Evolutionary conservation across 768 basidiomycete species (phyloP).

Genomic region (Pleurotus sapidus): DNA sequence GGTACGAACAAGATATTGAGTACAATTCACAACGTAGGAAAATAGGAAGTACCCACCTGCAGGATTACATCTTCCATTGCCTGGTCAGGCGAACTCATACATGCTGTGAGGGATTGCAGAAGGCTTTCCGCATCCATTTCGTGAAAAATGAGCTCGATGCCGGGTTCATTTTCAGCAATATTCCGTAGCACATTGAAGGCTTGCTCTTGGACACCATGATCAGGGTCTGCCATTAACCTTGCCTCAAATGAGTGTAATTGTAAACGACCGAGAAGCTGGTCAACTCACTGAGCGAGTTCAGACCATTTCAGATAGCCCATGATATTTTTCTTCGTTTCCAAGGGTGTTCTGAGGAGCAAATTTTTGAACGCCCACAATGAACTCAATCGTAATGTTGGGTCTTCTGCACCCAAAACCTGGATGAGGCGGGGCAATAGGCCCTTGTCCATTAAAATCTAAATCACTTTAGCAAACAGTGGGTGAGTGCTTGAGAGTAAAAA

Average conservation of each 20-base stretch:
- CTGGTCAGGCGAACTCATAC: slow-evolving; percentile 43
- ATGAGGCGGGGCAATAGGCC: slow-evolving; percentile 67
- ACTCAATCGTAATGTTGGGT: slow-evolving; percentile 59
- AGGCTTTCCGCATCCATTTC: slow-evolving; percentile 47
- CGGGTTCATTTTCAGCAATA: slow-evolving; percentile 60
- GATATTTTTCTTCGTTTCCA: slow-evolving; percentile 60
- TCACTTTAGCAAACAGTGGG: neutral
- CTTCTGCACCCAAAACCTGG: slow-evolving; percentile 48
- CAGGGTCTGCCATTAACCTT: slow-evolving; percentile 55
- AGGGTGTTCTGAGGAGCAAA: slow-evolving; percentile 59
- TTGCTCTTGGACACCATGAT: slow-evolving; percentile 65
- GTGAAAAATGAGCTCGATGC: slow-evolving; percentile 58
- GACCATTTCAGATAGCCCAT: slow-evolving; percentile 72
- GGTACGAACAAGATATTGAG: neutral
- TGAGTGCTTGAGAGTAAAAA: slow-evolving; percentile 12
- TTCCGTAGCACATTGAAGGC: slow-evolving; percentile 66
- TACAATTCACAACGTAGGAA: slow-evolving; percentile 6
- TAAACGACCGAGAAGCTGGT: neutral
- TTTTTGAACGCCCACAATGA: slow-evolving; percentile 91
- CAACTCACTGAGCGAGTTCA: slow-evolving; percentile 50
- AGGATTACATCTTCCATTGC: slow-evolving; percentile 44
- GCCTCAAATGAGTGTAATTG: neutral
- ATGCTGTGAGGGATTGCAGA: slow-evolving; percentile 41
- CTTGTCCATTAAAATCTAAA: slow-evolving; percentile 61
- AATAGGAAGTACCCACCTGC: slow-evolving; percentile 33